Evolutionary conservation across 2,329 filamentous ascomycete genomes (phyloP).

Genomic region (Colletotrichum endophyticum): DNA sequence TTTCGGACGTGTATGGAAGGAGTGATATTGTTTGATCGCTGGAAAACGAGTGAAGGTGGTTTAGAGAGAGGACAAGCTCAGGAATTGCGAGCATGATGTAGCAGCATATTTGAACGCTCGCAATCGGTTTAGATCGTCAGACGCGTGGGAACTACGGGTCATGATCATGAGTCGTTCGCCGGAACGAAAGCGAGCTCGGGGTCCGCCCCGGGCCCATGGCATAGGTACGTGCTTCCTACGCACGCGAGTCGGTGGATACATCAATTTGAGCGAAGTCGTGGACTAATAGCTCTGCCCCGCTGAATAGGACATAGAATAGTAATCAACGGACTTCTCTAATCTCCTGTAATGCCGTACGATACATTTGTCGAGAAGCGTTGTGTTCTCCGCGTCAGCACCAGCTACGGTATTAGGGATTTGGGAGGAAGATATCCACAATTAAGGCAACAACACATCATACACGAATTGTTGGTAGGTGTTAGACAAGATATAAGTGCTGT

Average conservation of each 20-base stretch:
- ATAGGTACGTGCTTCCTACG: not conserved
- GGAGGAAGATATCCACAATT: not conserved
- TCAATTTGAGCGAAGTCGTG: not conserved
- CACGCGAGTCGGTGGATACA: not conserved
- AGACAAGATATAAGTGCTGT: not conserved
- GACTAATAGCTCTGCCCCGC: not conserved
- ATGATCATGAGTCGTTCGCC: not conserved
- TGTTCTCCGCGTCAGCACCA: not conserved
- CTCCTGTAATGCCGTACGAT: not conserved
- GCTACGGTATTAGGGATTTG: not conserved
- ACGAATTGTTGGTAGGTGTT: not conserved
- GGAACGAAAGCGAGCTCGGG: not conserved
- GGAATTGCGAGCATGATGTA: not conserved
- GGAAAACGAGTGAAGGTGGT: not conserved
- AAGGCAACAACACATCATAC: not conserved
- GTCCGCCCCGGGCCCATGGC: not conserved
- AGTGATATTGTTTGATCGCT: not conserved
- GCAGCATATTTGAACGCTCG: not conserved
- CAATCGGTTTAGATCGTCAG: not conserved
- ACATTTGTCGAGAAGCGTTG: not conserved
- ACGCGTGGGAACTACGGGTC: not conserved
- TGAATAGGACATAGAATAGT: not conserved
- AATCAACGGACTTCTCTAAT: not conserved
- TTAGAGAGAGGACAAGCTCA: not conserved
- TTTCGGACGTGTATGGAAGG: not conserved